Evolutionary conservation across 108 stramenopile species (phyloP).

Genomic region (Heterococcus sp.): DNA sequence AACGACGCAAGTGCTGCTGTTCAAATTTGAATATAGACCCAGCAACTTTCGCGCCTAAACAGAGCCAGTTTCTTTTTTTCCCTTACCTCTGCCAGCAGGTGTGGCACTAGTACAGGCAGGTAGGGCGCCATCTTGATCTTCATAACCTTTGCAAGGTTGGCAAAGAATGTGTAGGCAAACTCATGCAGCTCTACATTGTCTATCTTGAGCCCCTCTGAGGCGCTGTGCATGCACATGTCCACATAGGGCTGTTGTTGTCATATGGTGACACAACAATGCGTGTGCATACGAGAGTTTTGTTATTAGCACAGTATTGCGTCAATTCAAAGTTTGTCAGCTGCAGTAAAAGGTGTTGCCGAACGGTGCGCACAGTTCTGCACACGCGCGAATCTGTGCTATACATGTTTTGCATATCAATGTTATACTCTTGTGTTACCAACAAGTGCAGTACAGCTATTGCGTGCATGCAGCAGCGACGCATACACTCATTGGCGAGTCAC

Average conservation of each 20-base stretch:
- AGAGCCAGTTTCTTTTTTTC: not conserved
- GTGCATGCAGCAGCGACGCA: not conserved
- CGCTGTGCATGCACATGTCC: not conserved
- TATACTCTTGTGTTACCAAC: not conserved
- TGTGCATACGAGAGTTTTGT: not conserved
- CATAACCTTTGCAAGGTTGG: slow-evolving; percentile 92
- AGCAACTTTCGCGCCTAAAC: not conserved
- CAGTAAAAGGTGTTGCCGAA: too few species aligned
- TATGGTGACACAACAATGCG: not conserved
- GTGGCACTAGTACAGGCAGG: slow-evolving; percentile 81
- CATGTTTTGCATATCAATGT: not conserved
- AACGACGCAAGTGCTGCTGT: too few species aligned
- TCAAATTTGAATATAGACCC: not conserved
- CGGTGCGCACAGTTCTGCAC: too few species aligned
- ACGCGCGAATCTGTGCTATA: too few species aligned
- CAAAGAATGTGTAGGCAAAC: slow-evolving; percentile 91
- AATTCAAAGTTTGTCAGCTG: too few species aligned
- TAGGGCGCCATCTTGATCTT: slow-evolving; percentile 86
- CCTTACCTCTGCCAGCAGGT: slow-evolving; percentile 74
- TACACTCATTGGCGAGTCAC: too few species aligned
- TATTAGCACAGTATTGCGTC: too few species aligned
- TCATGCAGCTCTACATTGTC: slow-evolving; percentile 87
- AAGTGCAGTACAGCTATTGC: not conserved
- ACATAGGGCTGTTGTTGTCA: not conserved
- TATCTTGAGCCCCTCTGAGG: slow-evolving; percentile 66